Evolutionary conservation across 1,284 basidiomycete genomes (phyloP).

Genomic region (Amylostereum areolatum): DNA sequence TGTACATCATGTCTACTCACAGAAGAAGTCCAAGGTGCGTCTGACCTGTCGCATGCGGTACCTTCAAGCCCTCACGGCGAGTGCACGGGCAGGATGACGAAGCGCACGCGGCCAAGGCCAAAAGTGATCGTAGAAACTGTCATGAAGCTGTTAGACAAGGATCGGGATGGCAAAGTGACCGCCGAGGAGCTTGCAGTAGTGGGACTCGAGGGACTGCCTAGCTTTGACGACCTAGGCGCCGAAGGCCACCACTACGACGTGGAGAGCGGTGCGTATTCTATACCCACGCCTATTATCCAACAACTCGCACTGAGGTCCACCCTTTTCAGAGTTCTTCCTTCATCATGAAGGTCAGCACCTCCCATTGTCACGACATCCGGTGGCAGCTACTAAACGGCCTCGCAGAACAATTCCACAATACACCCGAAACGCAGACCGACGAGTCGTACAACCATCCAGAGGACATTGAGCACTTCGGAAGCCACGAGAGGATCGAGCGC

Average conservation of each 20-base stretch:
- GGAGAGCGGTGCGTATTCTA: slow-evolving; percentile 62
- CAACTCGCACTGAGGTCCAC: background rate
- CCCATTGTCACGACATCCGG: background rate
- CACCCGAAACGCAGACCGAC: slow-evolving; percentile 95
- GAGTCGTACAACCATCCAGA: slow-evolving; percentile 92
- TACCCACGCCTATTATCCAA: background rate
- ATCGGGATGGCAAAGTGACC: slow-evolving; percentile 75
- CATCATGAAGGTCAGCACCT: slow-evolving; percentile 78
- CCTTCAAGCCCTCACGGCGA: too few relatives aligned
- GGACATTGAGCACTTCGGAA: slow-evolving; percentile 82
- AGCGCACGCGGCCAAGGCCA: slow-evolving; percentile 81
- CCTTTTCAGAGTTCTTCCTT: slow-evolving; percentile 70
- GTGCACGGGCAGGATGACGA: slow-evolving; percentile 51
- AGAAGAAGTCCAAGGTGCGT: slow-evolving; percentile 75
- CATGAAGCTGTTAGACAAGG: slow-evolving; percentile 69
- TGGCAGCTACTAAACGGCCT: background rate
- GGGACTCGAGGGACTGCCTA: slow-evolving; percentile 78
- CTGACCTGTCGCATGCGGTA: background rate
- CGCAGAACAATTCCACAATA: slow-evolving; percentile 85
- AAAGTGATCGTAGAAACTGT: slow-evolving; percentile 78
- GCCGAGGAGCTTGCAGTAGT: slow-evolving; percentile 77
- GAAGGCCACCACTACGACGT: slow-evolving; percentile 93
- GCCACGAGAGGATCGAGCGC: slow-evolving; percentile 85
- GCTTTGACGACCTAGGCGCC: slow-evolving; percentile 83
- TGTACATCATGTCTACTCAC: slow-evolving; percentile 91